Conservation (phyloP, 2,329 filamentous ascomycete species). For the Sporothrix schenckii region DNA sequence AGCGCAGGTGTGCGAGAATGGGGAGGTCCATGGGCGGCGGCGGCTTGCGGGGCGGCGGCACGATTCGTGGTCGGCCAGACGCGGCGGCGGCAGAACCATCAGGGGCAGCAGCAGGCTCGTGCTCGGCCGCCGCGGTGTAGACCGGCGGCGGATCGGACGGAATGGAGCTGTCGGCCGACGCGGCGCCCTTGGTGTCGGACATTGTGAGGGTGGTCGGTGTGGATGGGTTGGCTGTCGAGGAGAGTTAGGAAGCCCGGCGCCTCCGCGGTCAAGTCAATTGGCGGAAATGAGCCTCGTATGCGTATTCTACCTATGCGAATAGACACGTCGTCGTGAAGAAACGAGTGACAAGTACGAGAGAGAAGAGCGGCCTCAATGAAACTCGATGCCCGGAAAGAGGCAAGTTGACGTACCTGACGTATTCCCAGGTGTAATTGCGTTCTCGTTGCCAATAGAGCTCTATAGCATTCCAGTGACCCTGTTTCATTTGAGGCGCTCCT, state of each 20-base stretch:
- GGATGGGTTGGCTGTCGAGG: neutral
- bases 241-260: neutral
- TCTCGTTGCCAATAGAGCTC: slow-evolving; percentile 6
- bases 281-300: neutral
- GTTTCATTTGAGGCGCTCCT: slow-evolving; percentile 1
- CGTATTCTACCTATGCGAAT: neutral
- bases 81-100: slow-evolving; percentile 41
- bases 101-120: slow-evolving; percentile 38
- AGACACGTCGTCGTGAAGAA: neutral
- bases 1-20: slow-evolving; percentile 73
- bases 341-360: neutral
- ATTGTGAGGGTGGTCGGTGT: slow-evolving; percentile 20
- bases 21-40: slow-evolving; percentile 76
- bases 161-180: slow-evolving; percentile 20
- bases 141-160: slow-evolving; percentile 51
- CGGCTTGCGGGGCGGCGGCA: slow-evolving; percentile 46
- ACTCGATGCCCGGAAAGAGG: neutral
- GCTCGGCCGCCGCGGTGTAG: slow-evolving; percentile 50
- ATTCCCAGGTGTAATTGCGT: neutral
- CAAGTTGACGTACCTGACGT: neutral
- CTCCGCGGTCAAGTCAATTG: neutral
- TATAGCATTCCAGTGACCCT: neutral
- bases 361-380: neutral
- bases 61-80: slow-evolving; percentile 36
- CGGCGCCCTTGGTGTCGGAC: slow-evolving; percentile 28